Evolutionary conservation across 2,329 filamentous ascomycete genomes (phyloP), one percentile per base, ranked within the genome.

Genomic region (Xenoacremonium recifei): DNA sequence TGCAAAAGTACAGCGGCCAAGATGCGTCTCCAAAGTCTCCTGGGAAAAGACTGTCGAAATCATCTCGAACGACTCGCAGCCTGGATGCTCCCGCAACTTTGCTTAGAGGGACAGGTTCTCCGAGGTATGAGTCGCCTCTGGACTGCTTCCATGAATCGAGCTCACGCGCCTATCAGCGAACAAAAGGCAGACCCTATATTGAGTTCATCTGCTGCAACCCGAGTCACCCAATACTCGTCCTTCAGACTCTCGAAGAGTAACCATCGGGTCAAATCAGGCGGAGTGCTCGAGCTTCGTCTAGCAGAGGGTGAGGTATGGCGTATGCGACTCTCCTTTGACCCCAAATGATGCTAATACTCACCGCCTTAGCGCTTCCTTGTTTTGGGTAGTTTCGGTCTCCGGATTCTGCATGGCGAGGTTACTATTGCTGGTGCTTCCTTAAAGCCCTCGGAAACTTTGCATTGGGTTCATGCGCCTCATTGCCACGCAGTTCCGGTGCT

Each of bases 401-500:
- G 69, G 11, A 73, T 92, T 1, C 55, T 69, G 7, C 71, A 71
- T 39, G 88, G 88, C 3, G 72, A 81, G 32, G 68, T 86, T 18
- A 82, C 78, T 1, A 62, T 92, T 19, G 76, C 80, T 12, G 86
- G 87, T 13, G 81, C 85, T 6, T 77, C 73, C 6, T 60, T 92
- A 4, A 67, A 69, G 10, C 60, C 75, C 2, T 69, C 72, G 0
- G 65, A 72, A 19, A 61, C 54, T 1, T 58, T 68, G 5, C 68
- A 76, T 49, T 82, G 77, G 70, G 71, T 88, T 13, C 80, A 79
- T 60, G 84, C 85, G 13, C 79, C 86, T 2, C 75, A 77, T 31
- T 87, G 83, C 27, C 80, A 89, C 57, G 81, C 87, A 1, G 63
- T 92, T 2, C 85, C 85, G 1, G 78, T 85, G 1, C 71, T 92